Conservation (phyloP, 2,329 filamentous ascomycete genomes). For the Pezizomycotina sp. region DNA sequence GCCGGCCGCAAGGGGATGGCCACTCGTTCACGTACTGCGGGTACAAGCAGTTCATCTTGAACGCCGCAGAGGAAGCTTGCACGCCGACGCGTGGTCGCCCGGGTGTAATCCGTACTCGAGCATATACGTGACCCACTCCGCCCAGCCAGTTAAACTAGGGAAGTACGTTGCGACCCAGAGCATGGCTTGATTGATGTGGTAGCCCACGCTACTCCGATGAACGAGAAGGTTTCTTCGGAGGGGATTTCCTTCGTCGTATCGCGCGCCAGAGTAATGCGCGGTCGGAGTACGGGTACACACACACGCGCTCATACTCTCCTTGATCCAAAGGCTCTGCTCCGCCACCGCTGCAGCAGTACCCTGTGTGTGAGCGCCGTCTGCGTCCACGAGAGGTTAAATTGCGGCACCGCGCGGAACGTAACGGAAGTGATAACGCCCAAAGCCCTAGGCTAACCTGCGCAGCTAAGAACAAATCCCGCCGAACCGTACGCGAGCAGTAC, state of each 20-base stretch:
- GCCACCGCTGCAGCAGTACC: conserved; percentile 55
- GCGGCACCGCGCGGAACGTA: conserved; percentile 62
- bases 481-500: too few species aligned
- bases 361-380: conserved; percentile 60
- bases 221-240: conserved; percentile 47
- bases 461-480: conserved; percentile 67
- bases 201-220: conserved; percentile 72
- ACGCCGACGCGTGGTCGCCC: conserved; percentile 55
- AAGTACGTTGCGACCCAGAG: conserved; percentile 64
- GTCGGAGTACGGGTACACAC: conserved; percentile 92
- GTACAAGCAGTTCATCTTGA: conserved; percentile 94
- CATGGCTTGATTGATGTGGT: conserved; percentile 80
- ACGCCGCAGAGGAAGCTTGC: conserved; percentile 59
- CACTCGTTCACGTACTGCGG: conserved; percentile 98
- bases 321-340: conserved; percentile 56
- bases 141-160: conserved; percentile 64
- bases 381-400: conserved; percentile 72
- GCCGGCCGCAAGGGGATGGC: too few species aligned
- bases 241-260: conserved; percentile 45
- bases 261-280: conserved; percentile 80
- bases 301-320: conserved; percentile 79
- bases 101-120: conserved; percentile 69
- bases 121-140: conserved; percentile 93
- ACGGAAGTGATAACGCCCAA: conserved; percentile 83
- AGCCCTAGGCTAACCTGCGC: conserved; percentile 76